A percentile compares a stretch with the other conserved stretches of the same genome.
Conservation (phyloP, 2,329 filamentous ascomycete genomes). For the Ascocoryne sarcoides region DNA sequence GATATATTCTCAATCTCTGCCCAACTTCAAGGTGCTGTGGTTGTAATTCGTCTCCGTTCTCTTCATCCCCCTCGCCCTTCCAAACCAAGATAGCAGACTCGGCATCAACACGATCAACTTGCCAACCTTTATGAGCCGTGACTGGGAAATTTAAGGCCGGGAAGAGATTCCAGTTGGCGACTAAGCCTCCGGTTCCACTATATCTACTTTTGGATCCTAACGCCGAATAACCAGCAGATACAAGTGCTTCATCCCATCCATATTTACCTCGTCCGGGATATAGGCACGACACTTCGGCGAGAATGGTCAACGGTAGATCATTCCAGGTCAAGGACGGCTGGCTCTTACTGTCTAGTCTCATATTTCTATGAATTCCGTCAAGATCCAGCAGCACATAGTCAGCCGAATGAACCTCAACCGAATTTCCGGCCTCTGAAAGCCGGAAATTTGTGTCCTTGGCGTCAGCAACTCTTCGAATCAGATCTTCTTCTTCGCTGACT, state of each 20-base stretch:
- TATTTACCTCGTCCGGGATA: conserved; percentile 50
- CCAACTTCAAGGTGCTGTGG: conserved; percentile 51
- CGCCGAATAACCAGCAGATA: conserved; percentile 61
- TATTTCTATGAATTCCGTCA: too few relatives aligned
- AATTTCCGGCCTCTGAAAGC: conserved; percentile 27
- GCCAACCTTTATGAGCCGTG: conserved; percentile 45
- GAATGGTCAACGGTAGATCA: conserved; percentile 56
- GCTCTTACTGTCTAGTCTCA: too few relatives aligned
- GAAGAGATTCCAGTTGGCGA: conserved; percentile 61
- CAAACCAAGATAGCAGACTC: conserved; percentile 69
- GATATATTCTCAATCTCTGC: conserved; percentile 62
- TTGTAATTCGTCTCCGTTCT: conserved; percentile 38
- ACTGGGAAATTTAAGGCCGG: conserved; percentile 23
- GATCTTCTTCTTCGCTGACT: too few relatives aligned
- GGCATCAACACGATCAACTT: conserved; percentile 64
- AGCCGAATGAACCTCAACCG: conserved; percentile 65
- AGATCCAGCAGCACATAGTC: too few relatives aligned
- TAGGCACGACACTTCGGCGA: conserved; percentile 63
- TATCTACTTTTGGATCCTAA: too few relatives aligned
- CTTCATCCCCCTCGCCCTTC: conserved; percentile 36
- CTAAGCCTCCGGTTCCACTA: conserved; percentile 64
- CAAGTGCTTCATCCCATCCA: conserved; percentile 51
- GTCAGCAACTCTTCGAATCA: too few relatives aligned
- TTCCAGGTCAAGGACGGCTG: conserved; percentile 48
- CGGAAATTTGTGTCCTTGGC: conserved; percentile 17